Evolutionary conservation across 2,329 filamentous ascomycete genomes (phyloP).

Genomic region (Colletotrichum chrysophilum): DNA sequence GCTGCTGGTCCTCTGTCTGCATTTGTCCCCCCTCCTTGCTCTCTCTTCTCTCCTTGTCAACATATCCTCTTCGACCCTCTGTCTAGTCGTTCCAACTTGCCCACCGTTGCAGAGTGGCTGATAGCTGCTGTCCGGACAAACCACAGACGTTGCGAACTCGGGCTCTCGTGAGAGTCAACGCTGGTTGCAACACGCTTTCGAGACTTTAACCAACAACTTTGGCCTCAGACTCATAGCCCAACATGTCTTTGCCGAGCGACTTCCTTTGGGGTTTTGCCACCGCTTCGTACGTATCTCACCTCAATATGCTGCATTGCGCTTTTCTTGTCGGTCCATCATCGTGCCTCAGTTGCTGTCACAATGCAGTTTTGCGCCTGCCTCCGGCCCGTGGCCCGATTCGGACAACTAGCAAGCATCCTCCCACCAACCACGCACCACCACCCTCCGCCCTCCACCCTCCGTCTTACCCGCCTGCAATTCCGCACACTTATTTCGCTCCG

Average conservation of each 20-base stretch:
- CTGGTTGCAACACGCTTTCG: not conserved
- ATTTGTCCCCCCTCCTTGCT: not conserved
- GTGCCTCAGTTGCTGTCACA: not conserved
- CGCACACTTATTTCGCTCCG: not conserved
- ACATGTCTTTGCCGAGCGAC: conserved; percentile 68
- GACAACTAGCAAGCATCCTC: conserved; percentile 7
- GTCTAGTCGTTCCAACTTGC: not conserved
- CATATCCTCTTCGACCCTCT: not conserved
- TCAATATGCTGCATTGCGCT: not conserved
- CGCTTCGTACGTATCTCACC: conserved; percentile 61
- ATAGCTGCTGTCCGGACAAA: not conserved
- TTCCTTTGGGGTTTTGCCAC: conserved; percentile 85
- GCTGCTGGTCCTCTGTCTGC: not conserved
- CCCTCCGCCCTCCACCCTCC: not conserved
- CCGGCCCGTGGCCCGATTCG: conserved; percentile 10
- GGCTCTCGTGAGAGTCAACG: not conserved
- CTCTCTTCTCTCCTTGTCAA: not conserved
- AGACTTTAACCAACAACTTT: not conserved
- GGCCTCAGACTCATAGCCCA: conserved; percentile 18
- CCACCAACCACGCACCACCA: not conserved
- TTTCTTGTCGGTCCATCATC: not conserved
- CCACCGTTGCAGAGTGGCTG: not conserved
- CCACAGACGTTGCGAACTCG: not conserved
- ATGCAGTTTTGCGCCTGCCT: not conserved
- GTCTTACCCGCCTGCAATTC: conserved; percentile 4